Evolutionary conservation across 345 rosid species (phyloP).

Genomic region (Punica granatum): DNA sequence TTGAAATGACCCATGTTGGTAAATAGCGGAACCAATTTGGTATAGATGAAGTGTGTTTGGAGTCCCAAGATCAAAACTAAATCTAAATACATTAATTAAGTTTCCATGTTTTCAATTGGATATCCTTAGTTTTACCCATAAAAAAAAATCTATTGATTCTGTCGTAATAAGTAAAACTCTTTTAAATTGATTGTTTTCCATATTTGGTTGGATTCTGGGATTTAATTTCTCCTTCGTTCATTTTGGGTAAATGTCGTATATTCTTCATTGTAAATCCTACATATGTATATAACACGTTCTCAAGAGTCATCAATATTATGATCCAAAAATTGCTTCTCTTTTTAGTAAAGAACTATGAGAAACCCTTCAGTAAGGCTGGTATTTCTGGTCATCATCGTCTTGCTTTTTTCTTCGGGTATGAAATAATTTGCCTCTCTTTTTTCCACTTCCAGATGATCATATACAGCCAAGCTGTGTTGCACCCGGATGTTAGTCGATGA

Average conservation of each 20-base stretch:
- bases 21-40: no score
- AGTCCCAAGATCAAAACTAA: no score
- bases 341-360: neutral
- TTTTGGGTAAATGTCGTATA: neutral
- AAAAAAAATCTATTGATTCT: no score
- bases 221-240: neutral
- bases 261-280: neutral
- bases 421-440: neutral
- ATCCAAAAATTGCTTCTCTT: neutral
- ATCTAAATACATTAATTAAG: no score
- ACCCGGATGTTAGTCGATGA: neutral
- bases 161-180: no score
- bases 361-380: neutral
- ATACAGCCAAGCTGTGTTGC: no score
- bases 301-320: neutral
- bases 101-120: no score
- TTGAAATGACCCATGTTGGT: no score
- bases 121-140: no score
- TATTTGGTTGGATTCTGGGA: neutral
- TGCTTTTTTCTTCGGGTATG: conserved; percentile 1
- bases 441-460: no score
- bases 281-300: neutral
- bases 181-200: neutral
- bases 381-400: neutral
- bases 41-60: no score